phyloP scores from a whole-genome alignment of 495 filamentous ascomycete species.

The Neurospora hispaniola region DNA sequence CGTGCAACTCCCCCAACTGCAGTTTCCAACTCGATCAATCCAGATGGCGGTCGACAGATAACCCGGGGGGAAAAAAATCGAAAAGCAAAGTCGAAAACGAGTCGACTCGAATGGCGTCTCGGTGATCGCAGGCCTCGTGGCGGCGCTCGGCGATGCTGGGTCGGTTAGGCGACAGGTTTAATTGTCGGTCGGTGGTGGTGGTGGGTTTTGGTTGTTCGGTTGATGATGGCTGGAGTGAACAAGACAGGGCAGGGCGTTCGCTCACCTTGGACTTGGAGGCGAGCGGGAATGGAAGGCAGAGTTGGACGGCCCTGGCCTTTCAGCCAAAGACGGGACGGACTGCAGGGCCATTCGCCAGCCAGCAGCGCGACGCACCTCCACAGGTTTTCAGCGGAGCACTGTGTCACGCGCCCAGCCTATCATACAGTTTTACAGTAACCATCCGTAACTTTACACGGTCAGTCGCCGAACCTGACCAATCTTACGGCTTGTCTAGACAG shows the following conservation, averaged over 20 bases:
- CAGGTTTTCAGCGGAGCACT: background rate
- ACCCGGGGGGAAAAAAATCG: background rate
- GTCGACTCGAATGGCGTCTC: constrained; percentile 4
- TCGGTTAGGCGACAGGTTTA: constrained; percentile 6
- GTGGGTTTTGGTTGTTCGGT: constrained; percentile 12
- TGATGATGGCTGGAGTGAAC: constrained; percentile 17
- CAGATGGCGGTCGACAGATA: constrained; percentile 9
- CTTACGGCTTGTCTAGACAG: background rate
- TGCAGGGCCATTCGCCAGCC: background rate
- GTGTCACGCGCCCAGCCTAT: background rate
- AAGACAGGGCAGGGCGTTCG: background rate
- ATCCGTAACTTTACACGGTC: background rate
- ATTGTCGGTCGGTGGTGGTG: background rate
- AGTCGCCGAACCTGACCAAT: background rate
- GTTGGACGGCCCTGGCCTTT: background rate
- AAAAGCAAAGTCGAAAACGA: background rate
- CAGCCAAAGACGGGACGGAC: background rate
- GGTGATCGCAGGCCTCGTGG: constrained; percentile 18
- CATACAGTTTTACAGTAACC: background rate
- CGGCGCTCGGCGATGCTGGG: constrained; percentile 19
- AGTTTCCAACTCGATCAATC: constrained; percentile 10
- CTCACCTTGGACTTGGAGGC: background rate
- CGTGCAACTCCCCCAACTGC: constrained; percentile 1
- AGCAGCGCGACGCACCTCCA: background rate
- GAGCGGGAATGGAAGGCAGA: background rate